Conservation (phyloP, 2,329 filamentous ascomycete species). For the Ophiostoma sp. region DNA sequence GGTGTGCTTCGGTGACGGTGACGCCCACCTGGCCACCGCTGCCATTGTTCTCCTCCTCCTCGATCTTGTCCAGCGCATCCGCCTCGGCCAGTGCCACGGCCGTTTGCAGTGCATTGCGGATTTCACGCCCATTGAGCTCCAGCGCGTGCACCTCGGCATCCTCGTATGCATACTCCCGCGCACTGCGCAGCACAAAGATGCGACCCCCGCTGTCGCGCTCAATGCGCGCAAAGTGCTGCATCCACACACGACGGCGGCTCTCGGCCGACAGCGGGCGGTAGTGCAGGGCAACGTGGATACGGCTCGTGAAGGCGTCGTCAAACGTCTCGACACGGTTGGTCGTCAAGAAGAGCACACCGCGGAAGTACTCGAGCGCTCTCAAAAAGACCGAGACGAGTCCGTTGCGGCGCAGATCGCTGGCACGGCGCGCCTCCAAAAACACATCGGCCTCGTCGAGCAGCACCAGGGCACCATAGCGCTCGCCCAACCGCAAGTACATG, state of each 20-base stretch:
- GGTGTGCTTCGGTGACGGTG: constrained; percentile 39
- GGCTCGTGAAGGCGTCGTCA: constrained; percentile 50
- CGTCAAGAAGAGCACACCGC: constrained; percentile 52
- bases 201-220: constrained; percentile 43
- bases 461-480: constrained; percentile 53
- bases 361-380: constrained; percentile 54
- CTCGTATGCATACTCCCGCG: constrained; percentile 44
- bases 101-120: constrained; percentile 36
- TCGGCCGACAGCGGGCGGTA: constrained; percentile 45
- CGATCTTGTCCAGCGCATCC: background rate
- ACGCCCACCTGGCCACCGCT: constrained; percentile 34
- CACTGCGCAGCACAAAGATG: constrained; percentile 42
- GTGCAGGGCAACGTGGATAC: constrained; percentile 52
- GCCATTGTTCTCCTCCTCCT: constrained; percentile 34
- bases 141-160: constrained; percentile 41
- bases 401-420: constrained; percentile 48
- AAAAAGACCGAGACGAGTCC: constrained; percentile 52
- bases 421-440: constrained; percentile 55
- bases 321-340: constrained; percentile 52
- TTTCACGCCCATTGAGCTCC: constrained; percentile 44
- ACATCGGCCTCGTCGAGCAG: constrained; percentile 62
- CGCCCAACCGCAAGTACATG: constrained; percentile 48
- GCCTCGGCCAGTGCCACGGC: constrained; percentile 47
- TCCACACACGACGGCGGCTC: constrained; percentile 49
- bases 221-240: constrained; percentile 48